These are phyloP conservation scores for Verticillium longisporum DNA, from an alignment of 2,329 filamentous ascomycete genomes.

Conservation along the genomic window DNA sequence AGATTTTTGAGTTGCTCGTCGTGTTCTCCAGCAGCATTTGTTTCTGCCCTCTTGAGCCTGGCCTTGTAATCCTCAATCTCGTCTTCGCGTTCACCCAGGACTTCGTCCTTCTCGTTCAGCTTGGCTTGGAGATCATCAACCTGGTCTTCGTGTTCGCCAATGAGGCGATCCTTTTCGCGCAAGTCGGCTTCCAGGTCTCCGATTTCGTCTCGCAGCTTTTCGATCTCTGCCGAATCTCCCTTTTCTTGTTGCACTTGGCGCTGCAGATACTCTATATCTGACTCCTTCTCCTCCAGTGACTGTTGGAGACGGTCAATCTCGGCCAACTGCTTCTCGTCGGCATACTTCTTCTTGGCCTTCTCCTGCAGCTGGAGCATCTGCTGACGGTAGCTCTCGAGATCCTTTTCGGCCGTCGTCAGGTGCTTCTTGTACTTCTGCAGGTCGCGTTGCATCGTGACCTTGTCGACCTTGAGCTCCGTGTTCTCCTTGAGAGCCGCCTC, in stretches of 20 bases:
- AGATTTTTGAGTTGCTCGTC: conserved; percentile 40
- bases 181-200: conserved; percentile 70
- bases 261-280: conserved; percentile 54
- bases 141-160: conserved; percentile 71
- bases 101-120: conserved; percentile 47
- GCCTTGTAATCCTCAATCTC: conserved; percentile 45
- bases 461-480: conserved; percentile 89
- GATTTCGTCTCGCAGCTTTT: conserved; percentile 66
- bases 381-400: conserved; percentile 75
- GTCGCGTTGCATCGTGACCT: conserved; percentile 82
- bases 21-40: conserved; percentile 16
- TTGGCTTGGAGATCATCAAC: conserved; percentile 58
- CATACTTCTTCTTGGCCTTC: conserved; percentile 68
- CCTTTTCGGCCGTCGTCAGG: conserved; percentile 72
- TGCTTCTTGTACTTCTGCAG: conserved; percentile 81
- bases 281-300: conserved; percentile 50
- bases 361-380: conserved; percentile 80
- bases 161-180: conserved; percentile 65
- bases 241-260: conserved; percentile 51
- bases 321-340: conserved; percentile 60
- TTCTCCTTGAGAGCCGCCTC: conserved; percentile 89
- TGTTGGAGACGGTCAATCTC: conserved; percentile 53
- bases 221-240: conserved; percentile 50
- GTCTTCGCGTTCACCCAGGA: conserved; percentile 47
- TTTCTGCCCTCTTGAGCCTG: conserved; percentile 41